Evolutionary conservation across 2,329 filamentous ascomycete genomes (phyloP).

Genomic region (Colletotrichum magnum): DNA sequence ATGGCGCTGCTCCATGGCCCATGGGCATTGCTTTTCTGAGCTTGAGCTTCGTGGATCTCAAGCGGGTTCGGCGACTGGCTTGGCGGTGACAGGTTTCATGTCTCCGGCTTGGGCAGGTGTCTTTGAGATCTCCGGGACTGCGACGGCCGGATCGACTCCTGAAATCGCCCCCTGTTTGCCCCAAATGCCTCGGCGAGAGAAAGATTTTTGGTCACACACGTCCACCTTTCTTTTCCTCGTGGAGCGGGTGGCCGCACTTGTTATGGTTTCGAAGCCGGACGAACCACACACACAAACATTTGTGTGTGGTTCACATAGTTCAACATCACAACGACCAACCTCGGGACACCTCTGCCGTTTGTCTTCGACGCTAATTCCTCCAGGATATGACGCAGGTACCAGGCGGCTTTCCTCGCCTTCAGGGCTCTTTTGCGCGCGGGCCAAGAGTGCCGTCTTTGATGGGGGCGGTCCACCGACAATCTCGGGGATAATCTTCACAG

Average conservation of each 20-base stretch:
- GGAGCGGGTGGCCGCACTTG: too few species aligned
- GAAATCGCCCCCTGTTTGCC: conserved; percentile 1
- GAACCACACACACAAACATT: conserved; percentile 4
- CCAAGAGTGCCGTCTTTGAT: conserved; percentile 9
- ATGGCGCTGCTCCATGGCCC: background rate
- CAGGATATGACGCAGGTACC: conserved; percentile 11
- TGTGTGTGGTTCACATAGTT: too few species aligned
- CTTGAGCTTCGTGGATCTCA: background rate
- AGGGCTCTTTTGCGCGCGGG: conserved; percentile 14
- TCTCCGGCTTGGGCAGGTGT: conserved; percentile 16
- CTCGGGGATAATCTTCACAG: conserved; percentile 35
- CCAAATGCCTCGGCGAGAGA: background rate
- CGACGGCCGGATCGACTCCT: conserved; percentile 16
- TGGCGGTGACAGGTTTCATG: conserved; percentile 9
- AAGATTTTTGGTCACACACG: background rate
- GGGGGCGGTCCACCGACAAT: conserved; percentile 32
- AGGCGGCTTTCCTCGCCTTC: too few species aligned
- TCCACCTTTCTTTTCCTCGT: conserved; percentile 11
- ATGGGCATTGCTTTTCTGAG: conserved; percentile 10
- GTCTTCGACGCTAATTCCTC: background rate
- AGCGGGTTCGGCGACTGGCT: conserved; percentile 8
- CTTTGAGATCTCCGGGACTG: background rate
- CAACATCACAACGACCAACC: background rate
- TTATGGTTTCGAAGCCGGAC: background rate
- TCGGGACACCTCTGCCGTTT: conserved; percentile 7